Evolutionary conservation across 768 basidiomycete genomes (phyloP).

Genomic region (Tephrocybe sp.): DNA sequence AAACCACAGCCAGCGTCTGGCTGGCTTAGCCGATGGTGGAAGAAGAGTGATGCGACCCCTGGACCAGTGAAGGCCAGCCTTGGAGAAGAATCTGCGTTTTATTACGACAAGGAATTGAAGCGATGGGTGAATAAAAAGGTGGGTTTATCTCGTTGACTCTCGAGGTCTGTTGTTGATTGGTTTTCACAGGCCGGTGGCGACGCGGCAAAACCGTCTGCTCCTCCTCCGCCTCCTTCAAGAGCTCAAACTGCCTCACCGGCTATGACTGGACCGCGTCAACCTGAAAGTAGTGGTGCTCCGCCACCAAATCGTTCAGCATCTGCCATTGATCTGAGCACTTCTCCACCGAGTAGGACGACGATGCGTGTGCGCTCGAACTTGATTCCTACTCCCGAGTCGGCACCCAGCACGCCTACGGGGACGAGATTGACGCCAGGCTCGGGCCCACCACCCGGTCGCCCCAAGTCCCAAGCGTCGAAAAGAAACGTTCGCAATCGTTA

Average conservation of each 20-base stretch:
- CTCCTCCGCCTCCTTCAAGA: constrained; percentile 78
- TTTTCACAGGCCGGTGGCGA: constrained; percentile 57
- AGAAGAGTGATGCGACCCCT: constrained; percentile 51
- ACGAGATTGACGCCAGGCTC: constrained; percentile 40
- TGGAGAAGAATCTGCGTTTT: constrained; percentile 86
- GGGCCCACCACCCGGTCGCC: constrained; percentile 49
- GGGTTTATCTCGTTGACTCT: constrained; percentile 15
- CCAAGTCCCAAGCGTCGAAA: constrained; percentile 65
- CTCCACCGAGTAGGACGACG: constrained; percentile 49
- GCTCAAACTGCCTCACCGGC: constrained; percentile 86
- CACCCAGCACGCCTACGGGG: constrained; percentile 45
- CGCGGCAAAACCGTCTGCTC: constrained; percentile 46
- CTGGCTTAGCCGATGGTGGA: constrained; percentile 87
- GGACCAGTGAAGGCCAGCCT: constrained; percentile 89
- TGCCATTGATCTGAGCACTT: constrained; percentile 55
- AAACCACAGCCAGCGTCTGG: constrained; percentile 29
- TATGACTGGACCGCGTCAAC: constrained; percentile 37
- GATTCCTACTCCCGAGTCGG: constrained; percentile 50
- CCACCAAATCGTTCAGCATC: constrained; percentile 58
- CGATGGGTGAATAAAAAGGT: constrained; percentile 97
- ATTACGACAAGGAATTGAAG: constrained; percentile 93
- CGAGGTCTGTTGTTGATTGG: constrained; percentile 2
- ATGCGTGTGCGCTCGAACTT: constrained; percentile 67
- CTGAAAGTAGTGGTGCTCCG: constrained; percentile 22
- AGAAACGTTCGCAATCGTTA: constrained; percentile 80